Conservation (phyloP, 2,329 filamentous ascomycete species). For the Xylariaceae sp. region DNA sequence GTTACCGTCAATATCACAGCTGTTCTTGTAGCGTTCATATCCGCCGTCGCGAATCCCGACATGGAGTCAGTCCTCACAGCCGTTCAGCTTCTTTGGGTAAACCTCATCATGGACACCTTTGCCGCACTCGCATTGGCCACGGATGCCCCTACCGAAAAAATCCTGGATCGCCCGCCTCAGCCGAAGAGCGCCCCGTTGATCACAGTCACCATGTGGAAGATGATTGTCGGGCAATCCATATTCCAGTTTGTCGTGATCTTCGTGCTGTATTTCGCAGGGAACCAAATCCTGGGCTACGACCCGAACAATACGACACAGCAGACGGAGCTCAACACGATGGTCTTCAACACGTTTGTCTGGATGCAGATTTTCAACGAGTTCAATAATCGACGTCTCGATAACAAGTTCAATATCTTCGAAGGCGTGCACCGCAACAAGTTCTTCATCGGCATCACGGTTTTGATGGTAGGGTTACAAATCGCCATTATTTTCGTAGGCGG, state of each 20-base stretch:
- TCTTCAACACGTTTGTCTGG: conserved; percentile 70
- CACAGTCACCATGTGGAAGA: conserved; percentile 65
- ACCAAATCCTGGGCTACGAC: conserved; percentile 50
- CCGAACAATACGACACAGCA: conserved; percentile 38
- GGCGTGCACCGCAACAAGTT: conserved; percentile 53
- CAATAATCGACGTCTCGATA: conserved; percentile 61
- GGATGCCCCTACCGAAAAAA: conserved; percentile 54
- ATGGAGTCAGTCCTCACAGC: conserved; percentile 60
- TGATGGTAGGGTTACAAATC: conserved; percentile 56
- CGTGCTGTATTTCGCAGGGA: conserved; percentile 58
- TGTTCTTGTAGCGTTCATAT: conserved; percentile 61
- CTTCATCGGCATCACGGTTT: conserved; percentile 52
- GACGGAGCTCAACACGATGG: conserved; percentile 52
- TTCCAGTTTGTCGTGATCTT: conserved; percentile 58
- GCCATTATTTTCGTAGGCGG: conserved; percentile 56
- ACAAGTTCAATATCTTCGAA: conserved; percentile 59
- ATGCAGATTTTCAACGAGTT: conserved; percentile 70
- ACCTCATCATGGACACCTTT: conserved; percentile 67
- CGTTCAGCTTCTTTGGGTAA: conserved; percentile 65
- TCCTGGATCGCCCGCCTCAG: conserved; percentile 52
- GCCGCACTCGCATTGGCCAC: conserved; percentile 62
- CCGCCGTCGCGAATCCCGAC: conserved; percentile 53
- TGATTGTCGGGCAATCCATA: conserved; percentile 59
- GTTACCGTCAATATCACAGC: conserved; percentile 69
- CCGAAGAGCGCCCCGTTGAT: conserved; percentile 68